Base-by-base conservation (phyloP, 139 green algal genomes). In the Ulvella scutata region DNA sequence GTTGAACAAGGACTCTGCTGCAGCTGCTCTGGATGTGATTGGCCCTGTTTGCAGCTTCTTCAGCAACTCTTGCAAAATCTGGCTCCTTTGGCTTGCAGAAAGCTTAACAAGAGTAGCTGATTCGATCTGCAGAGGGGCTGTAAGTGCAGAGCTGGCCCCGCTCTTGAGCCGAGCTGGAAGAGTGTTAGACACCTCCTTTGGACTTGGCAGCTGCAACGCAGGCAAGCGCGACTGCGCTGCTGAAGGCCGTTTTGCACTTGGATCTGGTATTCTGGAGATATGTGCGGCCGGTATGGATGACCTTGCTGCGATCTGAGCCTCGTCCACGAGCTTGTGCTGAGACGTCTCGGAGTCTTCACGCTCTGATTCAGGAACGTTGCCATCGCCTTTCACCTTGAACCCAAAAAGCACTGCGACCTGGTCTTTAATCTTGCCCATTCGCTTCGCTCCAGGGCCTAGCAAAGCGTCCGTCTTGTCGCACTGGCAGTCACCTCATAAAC, bases 1-100 rank as follows among this genome's bases (percentile, higher is more conserved):
- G 38, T 83, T 83, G 62, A 84, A 84, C 31, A 84, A 62, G 28
- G 43, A 51, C 73, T 84, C 80, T 33, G 77, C 80, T 31, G 80
- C 80, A 4, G 62, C 74, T 9, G 77, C 80, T 28, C 51, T n/a
- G 20, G 51, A 10, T 23, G 31, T 6, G 31, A 26, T n/a, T 13
- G 51, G 31, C n/a, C 51, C 51, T 9, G 51, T 67, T 26, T 67
- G 51, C 17, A 67, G 51, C 17, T 26, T 67, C 6, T n/a, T 67
- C 13, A 67, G 17, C 6, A 67, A 26, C 20, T 67, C 51, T 36
- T 26, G 51, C 6, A 67, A 26, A 34, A 67, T 67, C 17, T 67
- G 51, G n/a, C 33, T 26, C 17, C 51, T 67, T 26, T 67, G 51
- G 20, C 51, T 67, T 26, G 33, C 51, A 7, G 51, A 67, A 29